Conservation (phyloP, 2,329 filamentous ascomycete species). For the Alternaria infectoria region DNA sequence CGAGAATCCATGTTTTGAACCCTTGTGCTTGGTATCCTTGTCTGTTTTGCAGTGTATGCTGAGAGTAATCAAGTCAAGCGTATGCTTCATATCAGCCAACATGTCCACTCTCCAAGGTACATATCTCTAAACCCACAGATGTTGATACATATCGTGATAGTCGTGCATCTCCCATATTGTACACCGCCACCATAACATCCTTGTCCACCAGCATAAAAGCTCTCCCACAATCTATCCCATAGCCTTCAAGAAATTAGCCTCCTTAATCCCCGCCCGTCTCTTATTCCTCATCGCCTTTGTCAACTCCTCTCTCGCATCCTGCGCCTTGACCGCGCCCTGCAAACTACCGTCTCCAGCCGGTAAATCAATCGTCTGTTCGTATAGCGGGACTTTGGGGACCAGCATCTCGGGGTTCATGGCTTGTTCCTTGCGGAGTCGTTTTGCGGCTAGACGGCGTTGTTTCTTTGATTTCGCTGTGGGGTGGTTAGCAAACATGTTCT, state of each 20-base stretch:
- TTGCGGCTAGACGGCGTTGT: conserved; percentile 74
- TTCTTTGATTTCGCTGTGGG: conserved; percentile 74
- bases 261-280: conserved; percentile 79
- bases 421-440: conserved; percentile 66
- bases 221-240: conserved; percentile 58
- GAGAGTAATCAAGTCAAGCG: not conserved
- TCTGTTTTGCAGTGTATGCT: not conserved
- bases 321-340: conserved; percentile 55
- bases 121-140: not conserved
- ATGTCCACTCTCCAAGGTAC: not conserved
- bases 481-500: not conserved
- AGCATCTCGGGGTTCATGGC: conserved; percentile 71
- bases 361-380: conserved; percentile 79
- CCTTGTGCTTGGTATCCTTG: not conserved
- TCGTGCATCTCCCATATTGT: not conserved
- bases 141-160: not conserved
- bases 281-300: conserved; percentile 76
- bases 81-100: not conserved
- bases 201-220: not conserved
- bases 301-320: conserved; percentile 65
- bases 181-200: not conserved
- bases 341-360: conserved; percentile 59
- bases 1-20: not conserved
- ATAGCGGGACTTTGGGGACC: conserved; percentile 70
- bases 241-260: conserved; percentile 82